Base-by-base conservation (phyloP, 305 asterid genomes). In the Fraxinus latifolia region DNA sequence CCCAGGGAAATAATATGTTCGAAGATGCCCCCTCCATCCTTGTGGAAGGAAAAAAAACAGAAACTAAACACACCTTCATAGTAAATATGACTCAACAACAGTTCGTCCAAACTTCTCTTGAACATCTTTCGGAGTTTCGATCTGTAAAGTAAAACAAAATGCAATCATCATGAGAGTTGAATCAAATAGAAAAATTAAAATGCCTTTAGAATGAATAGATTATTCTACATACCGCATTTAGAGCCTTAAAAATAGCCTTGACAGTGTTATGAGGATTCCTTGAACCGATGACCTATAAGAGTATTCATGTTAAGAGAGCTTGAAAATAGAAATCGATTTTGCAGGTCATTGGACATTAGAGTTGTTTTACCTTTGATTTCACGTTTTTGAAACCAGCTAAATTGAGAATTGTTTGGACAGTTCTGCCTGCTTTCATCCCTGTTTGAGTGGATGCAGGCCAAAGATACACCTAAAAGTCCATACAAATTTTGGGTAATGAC, bases 311-410 rank as follows among this genome's bases (percentile, higher is more conserved):
- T 50, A 75, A 88, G 82, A 78, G n/a, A 80, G 27, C 85, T 25
- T 25, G 21, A 53, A 44, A 36, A 19, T 60, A 19, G 19, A 34
- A 36, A 33, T 25, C 39, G 9, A 2, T 21, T 33, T 80, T 23
- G 65, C 11, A 76, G 3, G 4, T 25, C 31, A 60, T 44, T 60
- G 31, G 32, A 8, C 15, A 21, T 21, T 50, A 23, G 39, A 50
- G 77, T 32, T 39, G 50, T 83, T 44, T 44, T 44, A 95, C 98
- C 99, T 93, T 95, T 74, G 98, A 93, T 81, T 93, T 95, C 82
- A 95, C 94, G 87, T 93, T 93, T 97, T 89, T 93, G 90, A 87
- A 93, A 88, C 99, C 98, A 42, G 98, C 97, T 84, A 95, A 89
- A 84, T 81, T 71, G 77, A 95, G 93, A 81, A 95, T 87, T 74